Percentiles rank a stretch among this genome's conserved stretches.
These are phyloP conservation scores for Cladorrhinum sp. DNA, from an alignment of 2,329 filamentous ascomycete species.

Conservation along the genomic window DNA sequence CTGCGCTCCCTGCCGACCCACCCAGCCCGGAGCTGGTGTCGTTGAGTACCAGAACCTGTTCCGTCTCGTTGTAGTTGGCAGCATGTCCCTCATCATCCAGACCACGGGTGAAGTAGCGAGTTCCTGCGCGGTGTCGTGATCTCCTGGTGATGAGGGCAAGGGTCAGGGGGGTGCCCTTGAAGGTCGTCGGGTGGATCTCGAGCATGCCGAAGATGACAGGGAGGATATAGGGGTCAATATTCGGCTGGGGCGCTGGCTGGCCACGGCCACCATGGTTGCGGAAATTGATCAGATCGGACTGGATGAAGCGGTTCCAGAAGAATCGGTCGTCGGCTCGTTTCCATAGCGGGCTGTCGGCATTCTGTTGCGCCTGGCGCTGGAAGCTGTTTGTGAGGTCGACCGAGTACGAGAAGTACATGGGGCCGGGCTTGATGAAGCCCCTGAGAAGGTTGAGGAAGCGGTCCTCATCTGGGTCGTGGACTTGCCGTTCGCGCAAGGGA, in stretches of 20 bases:
- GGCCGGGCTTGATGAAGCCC: constrained; percentile 73
- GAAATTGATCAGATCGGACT: constrained; percentile 88
- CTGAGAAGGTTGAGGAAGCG: constrained; percentile 81
- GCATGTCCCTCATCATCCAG: constrained; percentile 91
- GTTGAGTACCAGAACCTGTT: constrained; percentile 87
- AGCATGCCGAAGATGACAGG: constrained; percentile 97
- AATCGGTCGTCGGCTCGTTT: constrained; percentile 92
- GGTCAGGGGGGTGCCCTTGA: constrained; percentile 82
- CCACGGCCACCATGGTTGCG: constrained; percentile 61
- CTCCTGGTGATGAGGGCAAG: constrained; percentile 84
- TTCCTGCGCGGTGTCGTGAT: constrained; percentile 84
- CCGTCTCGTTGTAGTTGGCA: constrained; percentile 99
- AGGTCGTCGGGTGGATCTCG: constrained; percentile 78
- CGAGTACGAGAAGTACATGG: constrained; percentile 98
- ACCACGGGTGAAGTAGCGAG: constrained; percentile 90
- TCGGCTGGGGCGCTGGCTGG: constrained; percentile 67
- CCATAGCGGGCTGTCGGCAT: constrained; percentile 76
- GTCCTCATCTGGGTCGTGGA: constrained; percentile 93
- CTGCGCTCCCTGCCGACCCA: constrained; percentile 74
- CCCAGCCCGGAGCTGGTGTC: constrained; percentile 71
- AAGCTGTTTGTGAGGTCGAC: constrained; percentile 96
- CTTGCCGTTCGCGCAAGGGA: constrained; percentile 84
- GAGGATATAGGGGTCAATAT: constrained; percentile 85
- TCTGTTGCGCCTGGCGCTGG: constrained; percentile 81
- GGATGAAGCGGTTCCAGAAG: constrained; percentile 96